Evolutionary conservation across 345 rosid species (phyloP).

Genomic region (Melastoma malabathricum): DNA sequence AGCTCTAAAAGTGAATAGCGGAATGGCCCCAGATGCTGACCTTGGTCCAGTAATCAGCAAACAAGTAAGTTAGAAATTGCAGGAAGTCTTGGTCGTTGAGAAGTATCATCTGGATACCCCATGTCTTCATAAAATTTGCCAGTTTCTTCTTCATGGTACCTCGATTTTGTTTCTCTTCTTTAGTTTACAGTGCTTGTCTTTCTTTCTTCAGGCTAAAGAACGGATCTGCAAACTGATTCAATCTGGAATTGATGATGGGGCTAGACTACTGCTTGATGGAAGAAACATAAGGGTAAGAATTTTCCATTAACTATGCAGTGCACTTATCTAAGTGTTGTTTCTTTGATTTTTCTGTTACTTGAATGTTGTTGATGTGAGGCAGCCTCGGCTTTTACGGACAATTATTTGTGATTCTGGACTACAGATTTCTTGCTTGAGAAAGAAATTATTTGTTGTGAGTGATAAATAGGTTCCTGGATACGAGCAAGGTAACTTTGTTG

Average conservation of each 20-base stretch:
- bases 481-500: slow-evolving; percentile 82
- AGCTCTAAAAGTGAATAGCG: slow-evolving; percentile 76
- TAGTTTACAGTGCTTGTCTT: slow-evolving; percentile 9
- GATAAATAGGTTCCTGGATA: slow-evolving; percentile 69
- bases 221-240: slow-evolving; percentile 65
- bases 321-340: background rate
- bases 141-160: background rate
- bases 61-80: slow-evolving; percentile 27
- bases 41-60: slow-evolving; percentile 94
- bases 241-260: slow-evolving; percentile 73
- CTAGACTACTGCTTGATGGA: slow-evolving; percentile 79
- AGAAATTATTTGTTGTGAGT: background rate
- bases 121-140: no score
- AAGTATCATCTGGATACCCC: no score
- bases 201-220: slow-evolving; percentile 69
- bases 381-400: no score
- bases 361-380: no score
- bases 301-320: background rate
- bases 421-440: background rate
- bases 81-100: no score
- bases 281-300: slow-evolving; percentile 57
- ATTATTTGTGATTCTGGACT: background rate
- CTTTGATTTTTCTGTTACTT: background rate
- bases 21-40: slow-evolving; percentile 76
- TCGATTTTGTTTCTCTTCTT: background rate